Evolutionary conservation across 2,329 filamentous ascomycete genomes (phyloP).

Genomic region (Leptographium procerum): DNA sequence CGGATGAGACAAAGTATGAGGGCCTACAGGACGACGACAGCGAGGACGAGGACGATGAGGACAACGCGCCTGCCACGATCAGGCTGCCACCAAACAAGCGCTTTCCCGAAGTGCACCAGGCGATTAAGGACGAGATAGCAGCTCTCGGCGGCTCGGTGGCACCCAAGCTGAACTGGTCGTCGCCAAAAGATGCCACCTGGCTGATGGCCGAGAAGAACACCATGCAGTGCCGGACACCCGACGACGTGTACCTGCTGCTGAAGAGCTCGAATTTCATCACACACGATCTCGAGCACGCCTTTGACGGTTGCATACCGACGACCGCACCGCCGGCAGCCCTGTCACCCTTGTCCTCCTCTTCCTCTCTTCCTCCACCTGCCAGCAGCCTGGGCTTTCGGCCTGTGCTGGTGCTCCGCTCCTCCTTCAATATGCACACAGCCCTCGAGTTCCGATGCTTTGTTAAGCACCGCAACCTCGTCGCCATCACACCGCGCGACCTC

Average conservation of each 20-base stretch:
- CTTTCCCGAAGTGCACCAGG: slow-evolving; percentile 62
- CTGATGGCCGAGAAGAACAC: slow-evolving; percentile 77
- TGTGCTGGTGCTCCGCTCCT: slow-evolving; percentile 75
- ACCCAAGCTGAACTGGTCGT: slow-evolving; percentile 95
- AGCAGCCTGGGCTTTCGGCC: slow-evolving; percentile 47
- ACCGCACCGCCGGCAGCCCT: neutral
- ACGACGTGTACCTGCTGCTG: slow-evolving; percentile 85
- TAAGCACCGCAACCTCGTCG: slow-evolving; percentile 66
- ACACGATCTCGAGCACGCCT: slow-evolving; percentile 87
- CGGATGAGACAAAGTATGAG: slow-evolving; percentile 24
- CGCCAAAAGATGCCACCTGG: slow-evolving; percentile 91
- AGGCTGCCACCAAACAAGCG: slow-evolving; percentile 39
- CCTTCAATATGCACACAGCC: slow-evolving; percentile 77
- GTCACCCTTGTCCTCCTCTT: neutral
- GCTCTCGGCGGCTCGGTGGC: slow-evolving; percentile 78
- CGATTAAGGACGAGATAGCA: slow-evolving; percentile 64
- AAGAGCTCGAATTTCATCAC: slow-evolving; percentile 93
- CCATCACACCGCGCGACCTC: slow-evolving; percentile 77
- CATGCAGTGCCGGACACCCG: slow-evolving; percentile 77
- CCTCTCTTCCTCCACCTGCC: slow-evolving; percentile 11
- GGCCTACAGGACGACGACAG: slow-evolving; percentile 30
- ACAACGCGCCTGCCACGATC: slow-evolving; percentile 30
- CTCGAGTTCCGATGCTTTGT: slow-evolving; percentile 96
- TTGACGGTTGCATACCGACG: slow-evolving; percentile 43
- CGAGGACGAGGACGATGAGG: slow-evolving; percentile 34